A percentile compares a stretch with the other conserved stretches of the same genome.
phyloP scores from a whole-genome alignment of 192 early-diverging fungal genomes.

The Linnemannia schmuckeri region DNA sequence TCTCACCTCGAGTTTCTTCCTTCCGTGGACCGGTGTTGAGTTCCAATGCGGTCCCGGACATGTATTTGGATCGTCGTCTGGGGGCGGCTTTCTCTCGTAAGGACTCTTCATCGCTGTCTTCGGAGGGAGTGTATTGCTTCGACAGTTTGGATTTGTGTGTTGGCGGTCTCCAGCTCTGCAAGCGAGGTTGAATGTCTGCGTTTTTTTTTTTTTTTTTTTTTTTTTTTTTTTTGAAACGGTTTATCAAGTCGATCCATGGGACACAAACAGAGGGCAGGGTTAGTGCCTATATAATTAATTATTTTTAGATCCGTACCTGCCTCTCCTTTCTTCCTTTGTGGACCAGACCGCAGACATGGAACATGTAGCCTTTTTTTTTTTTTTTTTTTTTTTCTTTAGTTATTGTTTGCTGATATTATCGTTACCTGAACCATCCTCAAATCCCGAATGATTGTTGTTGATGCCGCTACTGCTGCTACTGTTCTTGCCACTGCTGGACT shows the following conservation, averaged over 20 bases:
- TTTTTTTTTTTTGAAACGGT: neutral
- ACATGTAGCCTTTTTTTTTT: neutral
- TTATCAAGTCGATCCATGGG: neutral
- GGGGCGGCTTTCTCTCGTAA: neutral
- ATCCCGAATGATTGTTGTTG: neutral
- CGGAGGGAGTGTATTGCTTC: conserved; percentile 50
- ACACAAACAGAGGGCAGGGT: neutral
- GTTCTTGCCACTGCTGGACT: neutral
- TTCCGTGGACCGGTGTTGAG: conserved; percentile 16
- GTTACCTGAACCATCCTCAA: neutral
- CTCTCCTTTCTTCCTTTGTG: too few relatives aligned
- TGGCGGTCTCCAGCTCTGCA: conserved; percentile 48
- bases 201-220: neutral
- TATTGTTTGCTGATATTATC: neutral
- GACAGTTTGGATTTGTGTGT: conserved; percentile 48
- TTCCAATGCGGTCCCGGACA: conserved; percentile 35
- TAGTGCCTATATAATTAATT: neutral
- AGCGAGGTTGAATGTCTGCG: conserved; percentile 31
- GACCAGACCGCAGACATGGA: neutral
- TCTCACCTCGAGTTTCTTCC: conserved; percentile 15
- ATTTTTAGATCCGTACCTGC: conserved; percentile 2
- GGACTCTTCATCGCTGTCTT: conserved; percentile 43
- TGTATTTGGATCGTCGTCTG: conserved; percentile 26
- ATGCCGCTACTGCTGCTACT: neutral
- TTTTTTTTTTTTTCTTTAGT: conserved; percentile 15